Conservation (phyloP, 306 rosid genomes). For the Biancaea sappan region DNA sequence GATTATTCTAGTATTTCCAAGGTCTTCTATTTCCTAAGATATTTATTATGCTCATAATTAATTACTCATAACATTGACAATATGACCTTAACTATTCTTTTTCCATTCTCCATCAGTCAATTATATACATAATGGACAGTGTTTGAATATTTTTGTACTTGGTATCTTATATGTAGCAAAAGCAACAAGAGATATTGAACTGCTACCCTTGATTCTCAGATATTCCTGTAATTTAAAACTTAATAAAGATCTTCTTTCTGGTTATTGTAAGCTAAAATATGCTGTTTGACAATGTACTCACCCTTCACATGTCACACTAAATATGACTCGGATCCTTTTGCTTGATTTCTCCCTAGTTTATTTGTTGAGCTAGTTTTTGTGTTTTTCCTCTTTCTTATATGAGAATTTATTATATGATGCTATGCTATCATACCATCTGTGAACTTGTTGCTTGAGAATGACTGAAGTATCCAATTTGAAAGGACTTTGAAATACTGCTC, state of each 20-base stretch:
- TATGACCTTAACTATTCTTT: too few relatives aligned
- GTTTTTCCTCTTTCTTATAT: not conserved
- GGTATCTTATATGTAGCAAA: not conserved
- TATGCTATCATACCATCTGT: constrained; percentile 4
- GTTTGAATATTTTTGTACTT: constrained; percentile 16
- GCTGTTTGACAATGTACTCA: constrained; percentile 17
- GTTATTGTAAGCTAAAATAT: constrained; percentile 19
- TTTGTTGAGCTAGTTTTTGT: constrained; percentile 15
- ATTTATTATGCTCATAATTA: too few relatives aligned
- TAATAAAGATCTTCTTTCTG: constrained; percentile 7
- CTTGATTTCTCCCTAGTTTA: not conserved
- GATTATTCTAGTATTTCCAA: too few relatives aligned
- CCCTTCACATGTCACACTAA: not conserved
- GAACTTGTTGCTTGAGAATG: constrained; percentile 28
- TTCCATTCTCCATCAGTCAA: too few relatives aligned
- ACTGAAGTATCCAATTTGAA: constrained; percentile 14
- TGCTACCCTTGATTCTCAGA: constrained; percentile 17
- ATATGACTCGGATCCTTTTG: not conserved
- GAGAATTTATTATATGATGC: constrained; percentile 24
- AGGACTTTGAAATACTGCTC: constrained; percentile 22
- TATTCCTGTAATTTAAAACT: constrained; percentile 24
- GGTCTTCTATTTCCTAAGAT: too few relatives aligned
- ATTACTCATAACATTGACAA: too few relatives aligned
- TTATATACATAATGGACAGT: constrained; percentile 6
- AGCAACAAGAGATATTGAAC: constrained; percentile 4